phyloP scores from a whole-genome alignment of 108 stramenopile species.

The Pseudonitzschia multistriata region DNA sequence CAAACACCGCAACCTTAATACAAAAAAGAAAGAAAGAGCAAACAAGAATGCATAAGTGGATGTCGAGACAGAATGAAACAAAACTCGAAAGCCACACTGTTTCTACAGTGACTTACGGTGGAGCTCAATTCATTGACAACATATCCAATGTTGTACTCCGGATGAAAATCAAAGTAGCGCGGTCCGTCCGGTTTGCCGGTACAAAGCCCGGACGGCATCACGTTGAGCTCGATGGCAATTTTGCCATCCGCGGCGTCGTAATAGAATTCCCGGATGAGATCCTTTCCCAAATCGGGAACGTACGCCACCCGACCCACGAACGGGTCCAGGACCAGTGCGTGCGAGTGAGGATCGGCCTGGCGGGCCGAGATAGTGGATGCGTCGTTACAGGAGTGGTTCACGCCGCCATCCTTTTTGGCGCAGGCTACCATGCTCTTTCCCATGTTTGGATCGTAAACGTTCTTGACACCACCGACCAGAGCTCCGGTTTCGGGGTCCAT shows the following conservation, averaged over 20 bases:
- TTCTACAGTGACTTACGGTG: slow-evolving; percentile 47
- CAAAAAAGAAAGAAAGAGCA: background rate
- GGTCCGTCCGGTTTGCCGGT: slow-evolving; percentile 90
- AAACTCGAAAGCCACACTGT: background rate
- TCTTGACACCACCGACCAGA: slow-evolving; percentile 53
- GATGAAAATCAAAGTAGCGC: slow-evolving; percentile 90
- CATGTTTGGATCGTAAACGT: slow-evolving; percentile 61
- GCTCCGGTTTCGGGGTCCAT: slow-evolving; percentile 65
- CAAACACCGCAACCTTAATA: slow-evolving; percentile 80
- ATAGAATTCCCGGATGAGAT: slow-evolving; percentile 77
- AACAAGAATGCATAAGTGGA: slow-evolving; percentile 1
- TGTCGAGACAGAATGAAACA: background rate
- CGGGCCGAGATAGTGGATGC: slow-evolving; percentile 75
- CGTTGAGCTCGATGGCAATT: slow-evolving; percentile 65
- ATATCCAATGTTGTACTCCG: slow-evolving; percentile 79
- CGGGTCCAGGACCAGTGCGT: slow-evolving; percentile 93
- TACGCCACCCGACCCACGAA: slow-evolving; percentile 87
- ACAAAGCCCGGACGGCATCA: slow-evolving; percentile 75
- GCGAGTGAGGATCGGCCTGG: slow-evolving; percentile 94
- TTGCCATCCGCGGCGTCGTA: slow-evolving; percentile 62
- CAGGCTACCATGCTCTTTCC: slow-evolving; percentile 66
- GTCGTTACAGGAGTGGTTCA: slow-evolving; percentile 88
- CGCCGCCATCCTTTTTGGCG: slow-evolving; percentile 66
- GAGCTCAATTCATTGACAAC: slow-evolving; percentile 90
- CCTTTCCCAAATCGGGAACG: slow-evolving; percentile 91